Evolutionary conservation across 225 moss, liverwort and hornwort genomes (phyloP).

Genomic region (Bryoerythrophyllum caledonicum): DNA sequence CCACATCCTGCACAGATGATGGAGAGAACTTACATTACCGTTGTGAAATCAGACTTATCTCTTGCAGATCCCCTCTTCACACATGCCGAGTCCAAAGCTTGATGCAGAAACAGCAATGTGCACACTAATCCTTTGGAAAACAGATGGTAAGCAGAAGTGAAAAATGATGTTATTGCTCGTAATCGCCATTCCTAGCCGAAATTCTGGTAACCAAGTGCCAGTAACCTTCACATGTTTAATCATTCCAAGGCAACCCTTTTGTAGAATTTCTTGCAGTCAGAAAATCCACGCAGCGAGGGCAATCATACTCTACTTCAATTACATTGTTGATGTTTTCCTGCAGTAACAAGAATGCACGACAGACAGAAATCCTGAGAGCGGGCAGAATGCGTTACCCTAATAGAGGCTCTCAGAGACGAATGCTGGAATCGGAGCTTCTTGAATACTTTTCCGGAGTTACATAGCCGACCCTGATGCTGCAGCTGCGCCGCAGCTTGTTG

Average conservation of each 20-base stretch:
- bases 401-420: slow-evolving; percentile 32
- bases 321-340: not conserved
- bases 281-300: not conserved
- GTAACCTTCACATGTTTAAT: slow-evolving; percentile 7
- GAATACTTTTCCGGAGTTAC: slow-evolving; percentile 5
- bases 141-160: too few species aligned
- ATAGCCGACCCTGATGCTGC: slow-evolving; percentile 13
- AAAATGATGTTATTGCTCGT: not conserved
- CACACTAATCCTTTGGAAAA: not conserved
- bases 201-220: not conserved
- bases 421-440: slow-evolving; percentile 25
- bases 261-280: not conserved
- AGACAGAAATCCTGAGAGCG: not conserved
- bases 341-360: not conserved
- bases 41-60: too few species aligned
- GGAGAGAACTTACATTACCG: not conserved
- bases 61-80: not conserved
- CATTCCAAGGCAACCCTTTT: slow-evolving; percentile 6
- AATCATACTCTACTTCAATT: not conserved
- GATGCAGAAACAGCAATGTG: slow-evolving; percentile 6
- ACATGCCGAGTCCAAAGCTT: slow-evolving; percentile 6
- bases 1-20: slow-evolving; percentile 61
- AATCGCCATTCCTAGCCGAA: not conserved
- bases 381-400: slow-evolving; percentile 22
- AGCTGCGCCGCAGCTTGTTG: slow-evolving; percentile 30